A percentile compares a stretch with the other conserved stretches of the same genome.
Conservation (phyloP, 2,329 filamentous ascomycete species). For the Aspergillus ochraceus region DNA sequence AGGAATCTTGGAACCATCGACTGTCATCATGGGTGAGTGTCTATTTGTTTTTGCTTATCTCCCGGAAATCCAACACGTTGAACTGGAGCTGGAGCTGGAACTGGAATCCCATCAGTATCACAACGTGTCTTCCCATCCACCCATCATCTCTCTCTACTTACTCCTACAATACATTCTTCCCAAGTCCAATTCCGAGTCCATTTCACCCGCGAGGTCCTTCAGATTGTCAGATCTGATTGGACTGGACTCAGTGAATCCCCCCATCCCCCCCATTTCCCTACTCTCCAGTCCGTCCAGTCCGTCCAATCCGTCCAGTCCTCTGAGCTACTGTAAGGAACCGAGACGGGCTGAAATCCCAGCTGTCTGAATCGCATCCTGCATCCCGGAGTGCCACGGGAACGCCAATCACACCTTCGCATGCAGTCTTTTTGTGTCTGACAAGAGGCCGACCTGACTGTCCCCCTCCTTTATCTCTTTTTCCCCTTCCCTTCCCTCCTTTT, state of each 20-base stretch:
- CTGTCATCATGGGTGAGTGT: not conserved
- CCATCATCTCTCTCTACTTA: not conserved
- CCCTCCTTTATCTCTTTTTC: constrained; percentile 11
- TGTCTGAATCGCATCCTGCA: not conserved
- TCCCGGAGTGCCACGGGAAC: constrained; percentile 3
- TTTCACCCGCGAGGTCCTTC: not conserved
- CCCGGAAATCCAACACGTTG: not conserved
- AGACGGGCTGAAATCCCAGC: not conserved
- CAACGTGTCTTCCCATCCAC: not conserved
- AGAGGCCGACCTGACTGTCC: constrained; percentile 1
- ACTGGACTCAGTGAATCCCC: constrained; percentile 1
- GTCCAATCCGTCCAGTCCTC: no score
- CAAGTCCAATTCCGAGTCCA: no score
- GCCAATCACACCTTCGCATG: not conserved
- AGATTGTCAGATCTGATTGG: not conserved
- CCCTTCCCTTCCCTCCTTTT: not conserved
- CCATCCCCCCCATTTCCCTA: not conserved
- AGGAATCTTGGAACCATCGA: not conserved
- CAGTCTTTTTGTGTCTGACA: not conserved
- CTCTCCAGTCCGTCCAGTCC: no score
- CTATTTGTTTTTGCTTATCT: not conserved
- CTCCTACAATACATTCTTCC: no score
- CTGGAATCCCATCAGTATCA: not conserved
- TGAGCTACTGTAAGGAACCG: not conserved
- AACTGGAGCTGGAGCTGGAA: no score